phyloP scores from a whole-genome alignment of 768 basidiomycete species.

The Podaxis sp. region DNA sequence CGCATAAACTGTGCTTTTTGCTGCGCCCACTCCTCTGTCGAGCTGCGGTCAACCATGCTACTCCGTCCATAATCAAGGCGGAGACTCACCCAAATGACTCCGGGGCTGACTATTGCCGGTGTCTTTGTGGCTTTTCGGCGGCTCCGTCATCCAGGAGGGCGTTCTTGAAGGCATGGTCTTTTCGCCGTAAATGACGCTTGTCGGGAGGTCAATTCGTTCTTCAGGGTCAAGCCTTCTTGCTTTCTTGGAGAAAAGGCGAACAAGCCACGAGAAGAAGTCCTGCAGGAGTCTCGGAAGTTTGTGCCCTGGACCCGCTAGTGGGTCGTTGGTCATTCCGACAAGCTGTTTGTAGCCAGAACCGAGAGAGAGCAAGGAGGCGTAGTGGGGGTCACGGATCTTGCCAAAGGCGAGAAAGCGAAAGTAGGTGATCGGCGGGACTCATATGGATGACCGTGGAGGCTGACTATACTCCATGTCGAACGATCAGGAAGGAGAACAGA shows the following conservation, averaged over 20 bases:
- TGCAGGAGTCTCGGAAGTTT: not conserved
- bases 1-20: constrained; percentile 4
- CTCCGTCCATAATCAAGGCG: not conserved
- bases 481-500: not conserved
- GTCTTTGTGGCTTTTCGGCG: not conserved
- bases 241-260: not conserved
- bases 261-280: not conserved
- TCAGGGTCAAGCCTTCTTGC: not conserved
- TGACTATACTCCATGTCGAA: not conserved
- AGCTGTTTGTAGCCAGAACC: too few relatives aligned
- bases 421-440: not conserved
- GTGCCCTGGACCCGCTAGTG: not conserved
- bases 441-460: not conserved
- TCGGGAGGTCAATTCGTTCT: constrained; percentile 6
- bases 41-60: not conserved
- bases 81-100: constrained; percentile 1
- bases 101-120: not conserved
- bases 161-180: not conserved
- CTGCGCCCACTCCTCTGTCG: constrained; percentile 1
- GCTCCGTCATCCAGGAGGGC: not conserved
- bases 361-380: not conserved
- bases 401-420: not conserved
- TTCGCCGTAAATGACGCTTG: not conserved
- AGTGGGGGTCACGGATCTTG: not conserved
- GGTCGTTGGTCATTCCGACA: not conserved